Evolutionary conservation across 768 basidiomycete genomes (phyloP).

Genomic region (Fomitopsis pulvina): DNA sequence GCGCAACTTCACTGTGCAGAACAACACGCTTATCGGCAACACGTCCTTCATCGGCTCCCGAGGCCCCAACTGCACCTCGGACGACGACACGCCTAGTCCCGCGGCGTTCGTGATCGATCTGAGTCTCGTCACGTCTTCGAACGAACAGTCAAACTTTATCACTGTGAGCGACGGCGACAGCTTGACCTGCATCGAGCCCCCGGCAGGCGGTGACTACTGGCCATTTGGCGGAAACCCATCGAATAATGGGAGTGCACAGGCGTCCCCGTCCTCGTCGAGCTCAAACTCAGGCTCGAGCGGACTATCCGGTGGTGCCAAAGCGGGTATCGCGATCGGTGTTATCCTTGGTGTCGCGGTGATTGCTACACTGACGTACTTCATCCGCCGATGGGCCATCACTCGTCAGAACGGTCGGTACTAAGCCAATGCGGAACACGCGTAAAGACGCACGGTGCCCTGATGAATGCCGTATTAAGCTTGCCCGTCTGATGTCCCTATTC

Average conservation of each 20-base stretch:
- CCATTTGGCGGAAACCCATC: constrained; percentile 55
- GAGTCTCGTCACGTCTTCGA: constrained; percentile 33
- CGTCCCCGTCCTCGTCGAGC: constrained; percentile 17
- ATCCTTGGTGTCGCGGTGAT: constrained; percentile 38
- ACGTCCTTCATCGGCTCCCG: constrained; percentile 68
- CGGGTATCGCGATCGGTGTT: constrained; percentile 47
- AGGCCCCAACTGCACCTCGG: constrained; percentile 56
- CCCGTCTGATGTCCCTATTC: too few species aligned
- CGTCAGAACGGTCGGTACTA: constrained; percentile 16
- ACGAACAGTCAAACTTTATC: constrained; percentile 48
- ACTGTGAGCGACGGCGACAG: constrained; percentile 45
- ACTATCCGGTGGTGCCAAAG: constrained; percentile 31
- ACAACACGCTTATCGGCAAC: constrained; percentile 58
- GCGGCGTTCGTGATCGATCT: constrained; percentile 54
- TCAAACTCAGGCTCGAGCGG: constrained; percentile 13
- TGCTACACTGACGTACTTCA: constrained; percentile 36
- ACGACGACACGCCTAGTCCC: constrained; percentile 44
- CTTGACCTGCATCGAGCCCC: constrained; percentile 63
- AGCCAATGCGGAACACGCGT: too few species aligned
- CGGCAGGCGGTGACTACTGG: constrained; percentile 65
- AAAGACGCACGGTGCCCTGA: too few species aligned
- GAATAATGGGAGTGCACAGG: constrained; percentile 13
- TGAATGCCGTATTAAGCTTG: too few species aligned
- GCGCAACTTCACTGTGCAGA: constrained; percentile 56
- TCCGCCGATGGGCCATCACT: constrained; percentile 41